Percentiles rank a stretch among this genome's conserved stretches.
Evolutionary conservation across 352 stramenopile species (phyloP).

Genomic region (Pythium scleroteichum): DNA sequence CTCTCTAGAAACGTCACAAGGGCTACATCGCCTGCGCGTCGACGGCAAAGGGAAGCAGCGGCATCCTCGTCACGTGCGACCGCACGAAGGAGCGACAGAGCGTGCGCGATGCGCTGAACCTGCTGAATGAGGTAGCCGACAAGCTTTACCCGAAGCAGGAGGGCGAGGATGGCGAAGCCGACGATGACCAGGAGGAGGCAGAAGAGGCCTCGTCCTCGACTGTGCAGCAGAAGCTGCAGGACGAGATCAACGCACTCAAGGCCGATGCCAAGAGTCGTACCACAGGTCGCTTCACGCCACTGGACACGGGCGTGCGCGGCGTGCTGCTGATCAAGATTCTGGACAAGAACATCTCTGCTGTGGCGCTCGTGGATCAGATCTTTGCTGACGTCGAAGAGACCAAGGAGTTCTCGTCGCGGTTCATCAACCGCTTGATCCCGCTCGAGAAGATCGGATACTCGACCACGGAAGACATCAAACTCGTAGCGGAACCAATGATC

Average conservation of each 20-base stretch:
- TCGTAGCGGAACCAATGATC: constrained; percentile 57
- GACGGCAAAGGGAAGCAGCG: constrained; percentile 59
- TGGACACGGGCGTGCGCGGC: constrained; percentile 76
- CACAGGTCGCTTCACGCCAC: constrained; percentile 65
- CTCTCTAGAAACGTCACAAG: constrained; percentile 62
- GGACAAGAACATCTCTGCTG: constrained; percentile 47
- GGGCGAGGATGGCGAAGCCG: constrained; percentile 26
- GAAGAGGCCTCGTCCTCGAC: constrained; percentile 29
- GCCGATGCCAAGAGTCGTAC: constrained; percentile 55
- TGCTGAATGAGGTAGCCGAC: constrained; percentile 75
- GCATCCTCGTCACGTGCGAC: constrained; percentile 74
- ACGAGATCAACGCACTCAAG: constrained; percentile 67
- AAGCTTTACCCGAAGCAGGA: constrained; percentile 46
- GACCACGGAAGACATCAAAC: constrained; percentile 59
- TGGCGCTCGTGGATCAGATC: constrained; percentile 54
- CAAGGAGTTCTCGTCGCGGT: constrained; percentile 74
- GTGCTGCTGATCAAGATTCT: constrained; percentile 69
- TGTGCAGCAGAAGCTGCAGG: constrained; percentile 65
- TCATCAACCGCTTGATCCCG: constrained; percentile 74
- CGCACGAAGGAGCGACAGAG: constrained; percentile 76
- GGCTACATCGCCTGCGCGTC: constrained; percentile 42
- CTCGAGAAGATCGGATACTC: constrained; percentile 72
- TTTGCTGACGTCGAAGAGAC: constrained; percentile 60
- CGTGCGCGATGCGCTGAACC: constrained; percentile 68
- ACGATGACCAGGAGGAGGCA: constrained; percentile 14